Evolutionary conservation across 257 asterid genomes (phyloP).

Genomic region (Gardenia jasminoides): DNA sequence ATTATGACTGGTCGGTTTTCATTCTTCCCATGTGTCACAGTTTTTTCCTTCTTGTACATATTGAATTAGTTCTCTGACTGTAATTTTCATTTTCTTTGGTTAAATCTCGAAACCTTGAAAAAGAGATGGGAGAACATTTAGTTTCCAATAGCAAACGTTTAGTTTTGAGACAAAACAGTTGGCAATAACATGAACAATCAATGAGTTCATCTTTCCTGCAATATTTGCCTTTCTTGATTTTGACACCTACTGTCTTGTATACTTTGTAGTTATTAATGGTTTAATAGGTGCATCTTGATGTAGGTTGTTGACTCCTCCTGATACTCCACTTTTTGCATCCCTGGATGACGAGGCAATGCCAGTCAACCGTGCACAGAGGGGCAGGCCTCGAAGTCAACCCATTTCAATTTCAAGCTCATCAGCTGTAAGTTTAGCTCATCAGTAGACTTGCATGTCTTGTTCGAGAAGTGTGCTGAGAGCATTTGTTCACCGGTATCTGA

Average conservation of each 20-base stretch:
- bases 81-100: neutral
- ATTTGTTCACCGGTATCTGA: slow-evolving; percentile 1
- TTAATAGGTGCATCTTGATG: slow-evolving; percentile 26
- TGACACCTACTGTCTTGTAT: neutral
- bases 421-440: slow-evolving; percentile 45
- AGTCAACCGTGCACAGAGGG: slow-evolving; percentile 57
- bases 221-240: neutral
- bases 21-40: slow-evolving; percentile 9
- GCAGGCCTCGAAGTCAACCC: slow-evolving; percentile 92
- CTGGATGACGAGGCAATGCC: slow-evolving; percentile 76
- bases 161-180: neutral
- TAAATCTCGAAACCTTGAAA: neutral
- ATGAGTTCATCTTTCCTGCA: neutral
- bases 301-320: slow-evolving; percentile 97
- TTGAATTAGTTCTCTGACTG: neutral
- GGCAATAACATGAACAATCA: neutral
- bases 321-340: slow-evolving; percentile 87
- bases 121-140: neutral
- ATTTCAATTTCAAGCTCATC: slow-evolving; percentile 79
- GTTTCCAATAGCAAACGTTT: neutral
- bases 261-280: slow-evolving; percentile 16
- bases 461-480: neutral
- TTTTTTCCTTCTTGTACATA: slow-evolving; percentile 4
- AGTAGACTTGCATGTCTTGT: neutral
- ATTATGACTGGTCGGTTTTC: slow-evolving; percentile 80